Base-by-base conservation (phyloP, 78 protist species). In the Dictyostelium intermedium region DNA sequence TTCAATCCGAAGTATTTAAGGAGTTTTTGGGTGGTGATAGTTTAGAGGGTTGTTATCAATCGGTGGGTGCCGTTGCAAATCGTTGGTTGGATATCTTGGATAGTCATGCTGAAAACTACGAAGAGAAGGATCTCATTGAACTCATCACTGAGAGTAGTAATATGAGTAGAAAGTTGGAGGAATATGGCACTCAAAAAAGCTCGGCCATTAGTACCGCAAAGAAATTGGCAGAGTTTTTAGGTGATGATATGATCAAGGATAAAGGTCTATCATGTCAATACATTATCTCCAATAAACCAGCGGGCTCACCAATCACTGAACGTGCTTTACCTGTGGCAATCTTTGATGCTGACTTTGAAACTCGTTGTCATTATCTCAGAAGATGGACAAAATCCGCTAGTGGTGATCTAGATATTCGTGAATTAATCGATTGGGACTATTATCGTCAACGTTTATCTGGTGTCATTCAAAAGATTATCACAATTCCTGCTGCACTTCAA, bases 401-500 rank as follows among this genome's bases (percentile, higher is more conserved):
- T 9, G 18, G 37, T 11, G 94, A 61, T 41, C 41, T 85, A 1
- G 92, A 82, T 9, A 27, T 96, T 60, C 45, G 92, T 30, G 34
- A 76, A 8, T 56, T 99, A 8, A 85, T 99, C 37, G 99, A 99
- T 89, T 99, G 99, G 99, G 97, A 96, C 14, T 99, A 99, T 95
- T 96, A 96, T 79, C 73, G 91, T 3, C 96, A 81, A 37, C 97
- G 99, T 14, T 63, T 99, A 20, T 89, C 92, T 5, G 50, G 96
- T 13, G 50, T 91, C 60, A 96, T 99, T 23, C 99, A 98, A 91
- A 99, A 99, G 93, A 98, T 99, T 70, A 85, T 99, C 66, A 98
- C 99, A 1, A 98, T 99, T 77, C 99, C 99, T 0, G 99, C 99
- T 3, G 99, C 98, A 9, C 60, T 97, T 47, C 99, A 99, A 83